Percentiles rank a stretch among this genome's conserved stretches.
These are phyloP conservation scores for Stromatinia cepivora DNA, from an alignment of 2,329 filamentous ascomycete species.

Conservation along the genomic window DNA sequence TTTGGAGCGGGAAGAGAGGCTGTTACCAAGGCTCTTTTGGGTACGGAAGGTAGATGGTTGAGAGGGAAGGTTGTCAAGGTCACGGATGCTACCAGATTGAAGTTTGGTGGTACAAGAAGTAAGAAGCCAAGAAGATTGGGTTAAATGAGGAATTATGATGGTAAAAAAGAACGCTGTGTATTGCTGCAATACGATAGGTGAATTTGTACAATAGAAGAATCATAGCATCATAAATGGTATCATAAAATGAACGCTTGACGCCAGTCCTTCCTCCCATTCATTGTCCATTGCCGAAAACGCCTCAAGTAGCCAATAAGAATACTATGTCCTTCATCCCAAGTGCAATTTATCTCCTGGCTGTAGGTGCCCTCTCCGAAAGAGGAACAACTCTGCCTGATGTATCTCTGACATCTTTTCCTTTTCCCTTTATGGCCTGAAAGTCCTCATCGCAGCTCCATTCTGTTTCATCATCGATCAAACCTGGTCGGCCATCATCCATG, in stretches of 20 bases:
- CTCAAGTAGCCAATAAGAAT: not conserved
- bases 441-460: conserved; percentile 51
- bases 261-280: conserved; percentile 25
- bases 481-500: conserved; percentile 31
- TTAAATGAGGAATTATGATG: conserved; percentile 27
- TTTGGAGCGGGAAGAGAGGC: conserved; percentile 89
- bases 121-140: conserved; percentile 76
- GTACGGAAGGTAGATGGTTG: conserved; percentile 76
- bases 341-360: conserved; percentile 28
- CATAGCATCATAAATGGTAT: conserved; percentile 31
- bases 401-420: conserved; percentile 47
- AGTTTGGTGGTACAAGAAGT: conserved; percentile 93
- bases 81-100: conserved; percentile 83
- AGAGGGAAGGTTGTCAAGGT: conserved; percentile 75
- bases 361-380: conserved; percentile 53
- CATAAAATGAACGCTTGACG: conserved; percentile 25
- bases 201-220: conserved; percentile 26
- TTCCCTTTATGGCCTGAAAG: conserved; percentile 42
- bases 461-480: conserved; percentile 38
- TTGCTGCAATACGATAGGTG: conserved; percentile 19
- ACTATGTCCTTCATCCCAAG: conserved; percentile 21
- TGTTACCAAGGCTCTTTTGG: conserved; percentile 83
- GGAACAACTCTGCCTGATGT: conserved; percentile 53
- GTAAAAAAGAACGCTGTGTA: conserved; percentile 21
- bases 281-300: conserved; percentile 27